phyloP scores from a whole-genome alignment of 108 stramenopile genomes.

The Poteriospumella lacustris region DNA sequence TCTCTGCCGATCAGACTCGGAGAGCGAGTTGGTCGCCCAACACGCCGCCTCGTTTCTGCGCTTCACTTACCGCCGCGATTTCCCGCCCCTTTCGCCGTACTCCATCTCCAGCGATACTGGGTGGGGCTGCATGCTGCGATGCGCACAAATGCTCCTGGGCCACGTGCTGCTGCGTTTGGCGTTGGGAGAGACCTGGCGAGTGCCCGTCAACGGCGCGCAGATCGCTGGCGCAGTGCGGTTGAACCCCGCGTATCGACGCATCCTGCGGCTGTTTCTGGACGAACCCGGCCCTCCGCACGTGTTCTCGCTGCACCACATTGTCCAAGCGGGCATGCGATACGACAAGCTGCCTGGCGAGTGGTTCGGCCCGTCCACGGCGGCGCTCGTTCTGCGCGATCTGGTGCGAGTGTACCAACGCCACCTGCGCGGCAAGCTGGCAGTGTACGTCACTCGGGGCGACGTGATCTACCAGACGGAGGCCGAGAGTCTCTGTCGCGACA shows the following conservation, averaged over 20 bases:
- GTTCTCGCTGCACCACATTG: conserved; percentile 15
- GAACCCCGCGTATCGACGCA: background rate
- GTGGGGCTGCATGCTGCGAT: conserved; percentile 97
- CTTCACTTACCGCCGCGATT: conserved; percentile 59
- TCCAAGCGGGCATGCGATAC: conserved; percentile 43
- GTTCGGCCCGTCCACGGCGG: conserved; percentile 54
- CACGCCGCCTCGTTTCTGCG: conserved; percentile 34
- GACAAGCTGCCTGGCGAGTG: conserved; percentile 59
- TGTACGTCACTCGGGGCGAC: background rate
- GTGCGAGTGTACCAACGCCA: background rate
- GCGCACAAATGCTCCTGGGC: conserved; percentile 89
- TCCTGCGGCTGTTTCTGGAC: background rate
- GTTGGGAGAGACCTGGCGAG: no score
- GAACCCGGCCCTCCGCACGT: background rate
- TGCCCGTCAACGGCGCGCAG: no score
- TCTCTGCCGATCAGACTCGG: no score
- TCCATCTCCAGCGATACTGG: conserved; percentile 79
- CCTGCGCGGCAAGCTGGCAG: background rate
- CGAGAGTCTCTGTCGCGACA: background rate
- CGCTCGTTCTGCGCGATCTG: conserved; percentile 52
- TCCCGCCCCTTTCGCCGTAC: conserved; percentile 73
- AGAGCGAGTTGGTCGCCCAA: no score
- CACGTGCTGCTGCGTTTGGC: conserved; percentile 67
- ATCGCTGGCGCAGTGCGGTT: no score
- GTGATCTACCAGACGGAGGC: background rate